Evolutionary conservation across 257 asterid species (phyloP).

Genomic region (Striga asiatica): DNA sequence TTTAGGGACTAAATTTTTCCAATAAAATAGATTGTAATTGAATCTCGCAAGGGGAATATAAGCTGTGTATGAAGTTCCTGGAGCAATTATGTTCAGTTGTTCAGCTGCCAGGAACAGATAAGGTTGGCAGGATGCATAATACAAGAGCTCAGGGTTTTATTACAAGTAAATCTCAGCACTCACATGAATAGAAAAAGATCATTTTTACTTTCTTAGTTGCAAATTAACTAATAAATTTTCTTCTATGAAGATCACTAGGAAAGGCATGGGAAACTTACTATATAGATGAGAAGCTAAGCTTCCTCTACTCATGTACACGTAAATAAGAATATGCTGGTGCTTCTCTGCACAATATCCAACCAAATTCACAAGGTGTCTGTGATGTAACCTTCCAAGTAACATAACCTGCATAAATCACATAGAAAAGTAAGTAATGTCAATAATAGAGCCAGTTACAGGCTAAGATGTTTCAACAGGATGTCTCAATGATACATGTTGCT

Average conservation of each 20-base stretch:
- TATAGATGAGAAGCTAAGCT: slow-evolving; percentile 68
- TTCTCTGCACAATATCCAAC: slow-evolving; percentile 77
- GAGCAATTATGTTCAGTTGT: background rate
- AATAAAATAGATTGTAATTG: background rate
- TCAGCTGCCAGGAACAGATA: background rate
- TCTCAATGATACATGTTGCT: background rate
- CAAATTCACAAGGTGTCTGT: slow-evolving; percentile 76
- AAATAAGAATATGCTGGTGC: slow-evolving; percentile 65
- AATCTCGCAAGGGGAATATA: background rate
- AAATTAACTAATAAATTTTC: background rate
- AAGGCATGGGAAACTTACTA: slow-evolving; percentile 31
- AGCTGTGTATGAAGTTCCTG: background rate
- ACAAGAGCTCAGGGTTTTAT: background rate
- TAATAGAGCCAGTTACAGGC: background rate
- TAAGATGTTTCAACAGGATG: background rate
- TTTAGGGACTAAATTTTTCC: too few relatives aligned
- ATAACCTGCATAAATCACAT: slow-evolving; percentile 35
- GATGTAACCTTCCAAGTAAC: slow-evolving; percentile 76
- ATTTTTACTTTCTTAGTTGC: background rate
- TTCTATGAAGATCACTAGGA: background rate
- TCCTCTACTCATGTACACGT: slow-evolving; percentile 76
- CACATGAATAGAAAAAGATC: background rate
- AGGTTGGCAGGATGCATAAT: background rate
- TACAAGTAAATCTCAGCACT: background rate
- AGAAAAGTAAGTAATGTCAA: background rate